These are phyloP conservation scores for Acanthamoeba royreba DNA, from an alignment of 208 protist species.

Conservation along the genomic window DNA sequence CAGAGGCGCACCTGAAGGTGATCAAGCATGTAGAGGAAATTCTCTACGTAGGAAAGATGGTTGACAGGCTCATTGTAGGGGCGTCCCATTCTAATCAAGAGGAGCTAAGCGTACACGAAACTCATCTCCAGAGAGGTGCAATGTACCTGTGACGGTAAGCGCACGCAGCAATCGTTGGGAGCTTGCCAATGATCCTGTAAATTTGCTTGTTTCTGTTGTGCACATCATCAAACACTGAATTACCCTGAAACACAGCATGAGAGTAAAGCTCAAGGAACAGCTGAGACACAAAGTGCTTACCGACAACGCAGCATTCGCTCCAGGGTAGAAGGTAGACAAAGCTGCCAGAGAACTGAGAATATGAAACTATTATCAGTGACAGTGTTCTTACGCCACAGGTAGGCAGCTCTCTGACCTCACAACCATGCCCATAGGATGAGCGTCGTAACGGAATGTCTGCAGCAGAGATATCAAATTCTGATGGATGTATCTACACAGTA, in stretches of 20 bases:
- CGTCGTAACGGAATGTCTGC: conserved; percentile 77
- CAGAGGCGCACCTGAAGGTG: conserved; percentile 12
- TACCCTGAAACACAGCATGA: too few relatives aligned
- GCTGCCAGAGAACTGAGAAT: conserved; percentile 61
- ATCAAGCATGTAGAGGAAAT: conserved; percentile 84
- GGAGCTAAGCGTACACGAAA: not conserved
- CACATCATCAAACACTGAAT: conserved; percentile 58
- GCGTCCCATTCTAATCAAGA: not conserved
- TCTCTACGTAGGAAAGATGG: conserved; percentile 77
- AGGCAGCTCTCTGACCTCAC: not conserved
- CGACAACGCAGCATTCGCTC: conserved; percentile 68
- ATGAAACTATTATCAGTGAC: not conserved
- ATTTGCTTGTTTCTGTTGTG: conserved; percentile 76
- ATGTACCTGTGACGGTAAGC: conserved; percentile 76
- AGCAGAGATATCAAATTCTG: conserved; percentile 76
- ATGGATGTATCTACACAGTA: conserved; percentile 50
- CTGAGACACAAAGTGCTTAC: not conserved
- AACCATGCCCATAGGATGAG: conserved; percentile 80
- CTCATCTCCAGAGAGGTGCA: not conserved
- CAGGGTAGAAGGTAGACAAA: conserved; percentile 73
- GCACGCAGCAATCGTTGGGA: conserved; percentile 83
- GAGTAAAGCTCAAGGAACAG: too few relatives aligned
- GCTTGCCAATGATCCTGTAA: conserved; percentile 81
- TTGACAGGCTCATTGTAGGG: conserved; percentile 72
- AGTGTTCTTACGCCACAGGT: too few relatives aligned